These are phyloP conservation scores for Colletotrichum acutatum DNA, from an alignment of 2,329 filamentous ascomycete species.

Conservation along the genomic window DNA sequence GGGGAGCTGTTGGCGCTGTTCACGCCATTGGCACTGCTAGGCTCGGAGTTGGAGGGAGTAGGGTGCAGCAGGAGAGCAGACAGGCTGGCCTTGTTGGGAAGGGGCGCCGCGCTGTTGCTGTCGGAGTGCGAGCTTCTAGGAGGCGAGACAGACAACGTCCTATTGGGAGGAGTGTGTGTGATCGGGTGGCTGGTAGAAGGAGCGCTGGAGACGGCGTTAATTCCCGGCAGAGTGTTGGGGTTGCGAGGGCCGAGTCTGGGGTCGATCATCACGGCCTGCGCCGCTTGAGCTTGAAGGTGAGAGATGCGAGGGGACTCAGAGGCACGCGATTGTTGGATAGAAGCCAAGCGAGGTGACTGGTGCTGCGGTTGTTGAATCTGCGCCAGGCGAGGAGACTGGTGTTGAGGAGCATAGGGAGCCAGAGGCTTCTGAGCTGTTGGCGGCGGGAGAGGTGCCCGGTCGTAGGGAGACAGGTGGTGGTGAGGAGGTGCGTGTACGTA, in stretches of 20 bases:
- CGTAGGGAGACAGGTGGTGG: constrained; percentile 42
- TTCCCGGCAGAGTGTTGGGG: constrained; percentile 55
- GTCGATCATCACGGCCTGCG: constrained; percentile 52
- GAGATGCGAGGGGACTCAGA: constrained; percentile 57
- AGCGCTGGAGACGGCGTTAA: constrained; percentile 38
- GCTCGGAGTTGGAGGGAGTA: constrained; percentile 57
- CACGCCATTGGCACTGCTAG: constrained; percentile 55
- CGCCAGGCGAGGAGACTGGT: constrained; percentile 45
- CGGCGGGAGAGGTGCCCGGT: constrained; percentile 51
- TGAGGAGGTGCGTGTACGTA: constrained; percentile 41
- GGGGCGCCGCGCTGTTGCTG: constrained; percentile 36
- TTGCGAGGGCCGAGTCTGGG: constrained; percentile 49
- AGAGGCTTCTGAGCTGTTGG: constrained; percentile 46
- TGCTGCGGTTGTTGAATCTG: constrained; percentile 35
- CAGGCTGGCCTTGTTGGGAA: constrained; percentile 56
- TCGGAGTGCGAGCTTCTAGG: constrained; percentile 55
- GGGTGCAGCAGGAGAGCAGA: constrained; percentile 64
- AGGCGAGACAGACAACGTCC: constrained; percentile 61
- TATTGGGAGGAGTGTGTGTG: constrained; percentile 54
- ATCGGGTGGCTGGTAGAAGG: constrained; percentile 46
- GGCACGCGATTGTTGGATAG: constrained; percentile 10
- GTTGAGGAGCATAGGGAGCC: constrained; percentile 45
- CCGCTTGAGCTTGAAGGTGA: constrained; percentile 55
- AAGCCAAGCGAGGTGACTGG: constrained; percentile 40
- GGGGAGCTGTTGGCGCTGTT: constrained; percentile 62